A percentile compares a stretch with the other conserved stretches of the same genome.
Evolutionary conservation across 2,329 filamentous ascomycete genomes (phyloP).

Genomic region (Cercospora brassicicola): DNA sequence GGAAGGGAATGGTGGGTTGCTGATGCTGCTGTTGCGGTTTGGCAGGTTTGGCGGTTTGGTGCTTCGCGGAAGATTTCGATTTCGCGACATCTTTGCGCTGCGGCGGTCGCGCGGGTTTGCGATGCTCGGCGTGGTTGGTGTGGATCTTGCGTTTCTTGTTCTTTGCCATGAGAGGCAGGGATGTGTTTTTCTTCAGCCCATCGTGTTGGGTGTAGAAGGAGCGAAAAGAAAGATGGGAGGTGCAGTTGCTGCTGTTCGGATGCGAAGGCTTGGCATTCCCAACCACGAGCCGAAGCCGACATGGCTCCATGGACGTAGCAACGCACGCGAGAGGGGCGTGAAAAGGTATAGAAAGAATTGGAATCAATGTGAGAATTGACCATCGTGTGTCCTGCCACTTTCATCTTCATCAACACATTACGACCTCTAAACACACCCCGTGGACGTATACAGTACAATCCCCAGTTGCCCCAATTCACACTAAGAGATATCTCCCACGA

Average conservation of each 20-base stretch:
- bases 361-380: neutral
- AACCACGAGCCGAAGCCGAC: neutral
- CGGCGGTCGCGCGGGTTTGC: neutral
- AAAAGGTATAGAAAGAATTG: neutral
- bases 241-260: neutral
- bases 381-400: neutral
- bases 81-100: constrained; percentile 4
- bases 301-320: neutral
- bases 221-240: neutral
- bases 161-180: constrained; percentile 28
- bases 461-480: neutral
- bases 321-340: neutral
- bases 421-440: neutral
- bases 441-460: neutral
- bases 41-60: constrained; percentile 5
- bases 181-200: neutral
- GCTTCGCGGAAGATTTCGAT: constrained; percentile 7
- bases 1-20: constrained; percentile 66
- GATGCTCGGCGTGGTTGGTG: constrained; percentile 10
- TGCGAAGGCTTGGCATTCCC: neutral
- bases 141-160: constrained; percentile 35
- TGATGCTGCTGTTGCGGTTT: constrained; percentile 17
- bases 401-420: neutral
- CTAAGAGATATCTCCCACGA: neutral
- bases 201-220: neutral